Conservation (phyloP, 2,329 filamentous ascomycete genomes). For the Alternaria sp. region DNA sequence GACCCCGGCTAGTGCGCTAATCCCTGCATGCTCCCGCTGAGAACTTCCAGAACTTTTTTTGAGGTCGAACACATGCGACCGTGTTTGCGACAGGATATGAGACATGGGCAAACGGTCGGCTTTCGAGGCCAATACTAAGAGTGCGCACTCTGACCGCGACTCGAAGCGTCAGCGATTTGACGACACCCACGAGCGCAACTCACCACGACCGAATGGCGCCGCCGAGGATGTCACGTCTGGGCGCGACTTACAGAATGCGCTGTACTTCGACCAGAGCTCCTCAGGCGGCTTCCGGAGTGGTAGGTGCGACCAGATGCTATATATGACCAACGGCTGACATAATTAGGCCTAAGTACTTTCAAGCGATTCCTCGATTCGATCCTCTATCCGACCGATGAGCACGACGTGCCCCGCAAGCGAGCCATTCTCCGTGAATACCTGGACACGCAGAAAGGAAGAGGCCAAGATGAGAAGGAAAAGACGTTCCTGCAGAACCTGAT, state of each 20-base stretch:
- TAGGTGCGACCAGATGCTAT: slow-evolving; percentile 5
- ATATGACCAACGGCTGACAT: slow-evolving; percentile 14
- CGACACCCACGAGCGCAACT: slow-evolving; percentile 31
- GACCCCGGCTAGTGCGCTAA: slow-evolving; percentile 12
- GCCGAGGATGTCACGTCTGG: slow-evolving; percentile 42
- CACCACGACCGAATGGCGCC: slow-evolving; percentile 23
- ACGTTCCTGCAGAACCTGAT: slow-evolving; percentile 79
- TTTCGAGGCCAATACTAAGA: slow-evolving; percentile 36
- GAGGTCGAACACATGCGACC: slow-evolving; percentile 8
- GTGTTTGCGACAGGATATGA: slow-evolving; percentile 12
- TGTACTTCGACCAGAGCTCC: slow-evolving; percentile 47
- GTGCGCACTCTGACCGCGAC: slow-evolving; percentile 29
- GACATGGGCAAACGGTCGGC: slow-evolving; percentile 44
- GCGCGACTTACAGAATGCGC: slow-evolving; percentile 44
- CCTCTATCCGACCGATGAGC: slow-evolving; percentile 62
- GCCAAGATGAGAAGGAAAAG: slow-evolving; percentile 61
- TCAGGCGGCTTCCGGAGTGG: slow-evolving; percentile 39
- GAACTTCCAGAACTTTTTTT: slow-evolving; percentile 28
- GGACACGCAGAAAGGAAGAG: slow-evolving; percentile 60
- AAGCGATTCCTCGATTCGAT: slow-evolving; percentile 72
- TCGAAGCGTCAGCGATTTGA: slow-evolving; percentile 43
- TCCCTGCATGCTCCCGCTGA: slow-evolving; percentile 23
- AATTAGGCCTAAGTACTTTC: slow-evolving; percentile 68
- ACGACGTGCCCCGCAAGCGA: slow-evolving; percentile 56
- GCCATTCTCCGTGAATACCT: slow-evolving; percentile 74